phyloP scores from a whole-genome alignment of 352 stramenopile genomes.

The Globisporangium orthogonon region DNA sequence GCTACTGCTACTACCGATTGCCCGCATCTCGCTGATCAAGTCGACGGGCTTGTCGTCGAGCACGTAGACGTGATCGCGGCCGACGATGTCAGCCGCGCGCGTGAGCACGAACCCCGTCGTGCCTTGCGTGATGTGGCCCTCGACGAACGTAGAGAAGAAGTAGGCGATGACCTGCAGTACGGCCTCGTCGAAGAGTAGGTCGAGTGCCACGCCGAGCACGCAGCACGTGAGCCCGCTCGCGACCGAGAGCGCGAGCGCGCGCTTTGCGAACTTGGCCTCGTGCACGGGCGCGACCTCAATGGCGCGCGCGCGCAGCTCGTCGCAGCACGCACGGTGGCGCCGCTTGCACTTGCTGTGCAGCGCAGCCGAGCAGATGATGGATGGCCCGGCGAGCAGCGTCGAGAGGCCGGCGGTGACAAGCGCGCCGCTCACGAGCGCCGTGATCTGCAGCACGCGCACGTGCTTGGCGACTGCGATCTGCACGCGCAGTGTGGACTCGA shows the following conservation, averaged over 20 bases:
- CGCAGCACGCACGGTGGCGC: constrained; percentile 9
- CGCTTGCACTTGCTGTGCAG: constrained; percentile 17
- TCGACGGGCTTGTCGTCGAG: constrained; percentile 3
- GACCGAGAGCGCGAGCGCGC: constrained; percentile 16
- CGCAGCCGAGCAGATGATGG: constrained; percentile 18
- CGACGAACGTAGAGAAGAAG: constrained; percentile 11
- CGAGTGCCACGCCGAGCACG: constrained; percentile 18
- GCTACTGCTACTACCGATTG: background rate
- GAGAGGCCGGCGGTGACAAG: constrained; percentile 17
- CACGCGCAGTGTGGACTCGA: constrained; percentile 24
- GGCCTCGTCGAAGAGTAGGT: constrained; percentile 18
- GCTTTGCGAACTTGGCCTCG: constrained; percentile 15
- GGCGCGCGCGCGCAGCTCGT: constrained; percentile 13
- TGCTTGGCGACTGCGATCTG: constrained; percentile 21
- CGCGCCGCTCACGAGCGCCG: constrained; percentile 9
- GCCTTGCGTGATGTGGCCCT: constrained; percentile 10
- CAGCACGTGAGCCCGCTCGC: constrained; percentile 21
- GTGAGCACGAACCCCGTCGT: constrained; percentile 8
- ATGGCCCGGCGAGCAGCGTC: constrained; percentile 14
- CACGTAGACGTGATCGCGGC: constrained; percentile 9
- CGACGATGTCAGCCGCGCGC: constrained; percentile 9
- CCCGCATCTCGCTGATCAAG: constrained; percentile 1
- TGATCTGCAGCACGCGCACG: constrained; percentile 16
- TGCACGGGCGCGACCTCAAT: constrained; percentile 11
- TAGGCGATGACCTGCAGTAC: constrained; percentile 21